Conservation (phyloP, 768 basidiomycete genomes). For the Tylopilus balloui region DNA sequence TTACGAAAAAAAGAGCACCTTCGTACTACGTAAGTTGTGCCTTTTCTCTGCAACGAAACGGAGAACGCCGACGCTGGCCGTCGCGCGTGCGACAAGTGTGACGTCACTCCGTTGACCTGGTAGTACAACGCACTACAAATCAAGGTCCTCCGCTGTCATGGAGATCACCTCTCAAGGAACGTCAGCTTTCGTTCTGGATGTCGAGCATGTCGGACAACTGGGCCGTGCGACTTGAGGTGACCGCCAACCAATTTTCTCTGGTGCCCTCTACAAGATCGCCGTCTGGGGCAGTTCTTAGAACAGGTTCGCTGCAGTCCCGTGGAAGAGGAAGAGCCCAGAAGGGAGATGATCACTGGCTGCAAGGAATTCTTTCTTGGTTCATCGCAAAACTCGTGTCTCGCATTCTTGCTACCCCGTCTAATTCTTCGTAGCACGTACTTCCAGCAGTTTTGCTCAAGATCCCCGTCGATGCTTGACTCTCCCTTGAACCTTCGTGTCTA, state of each 20-base stretch:
- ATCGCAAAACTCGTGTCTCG: background rate
- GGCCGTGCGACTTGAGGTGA: background rate
- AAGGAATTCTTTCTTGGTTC: background rate
- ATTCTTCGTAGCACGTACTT: background rate
- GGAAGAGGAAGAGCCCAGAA: background rate
- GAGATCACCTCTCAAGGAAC: background rate
- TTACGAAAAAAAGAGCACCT: too few relatives aligned
- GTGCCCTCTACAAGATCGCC: background rate
- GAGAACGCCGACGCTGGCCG: too few relatives aligned
- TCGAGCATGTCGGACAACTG: too few relatives aligned
- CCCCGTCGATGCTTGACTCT: background rate
- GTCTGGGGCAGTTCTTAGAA: background rate
- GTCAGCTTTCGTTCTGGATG: background rate
- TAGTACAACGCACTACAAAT: background rate
- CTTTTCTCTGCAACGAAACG: too few relatives aligned
- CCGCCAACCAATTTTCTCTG: background rate
- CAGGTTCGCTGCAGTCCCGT: background rate
- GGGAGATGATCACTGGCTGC: background rate
- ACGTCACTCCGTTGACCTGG: too few relatives aligned
- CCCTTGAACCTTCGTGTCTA: background rate
- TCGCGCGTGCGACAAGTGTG: too few relatives aligned
- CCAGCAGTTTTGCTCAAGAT: background rate
- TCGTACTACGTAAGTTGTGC: background rate
- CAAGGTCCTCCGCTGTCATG: background rate
- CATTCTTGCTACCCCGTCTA: background rate